A percentile compares a stretch with the other conserved stretches of the same genome.
phyloP scores from a whole-genome alignment of 257 asterid genomes.

The Solanum dulcamara region DNA sequence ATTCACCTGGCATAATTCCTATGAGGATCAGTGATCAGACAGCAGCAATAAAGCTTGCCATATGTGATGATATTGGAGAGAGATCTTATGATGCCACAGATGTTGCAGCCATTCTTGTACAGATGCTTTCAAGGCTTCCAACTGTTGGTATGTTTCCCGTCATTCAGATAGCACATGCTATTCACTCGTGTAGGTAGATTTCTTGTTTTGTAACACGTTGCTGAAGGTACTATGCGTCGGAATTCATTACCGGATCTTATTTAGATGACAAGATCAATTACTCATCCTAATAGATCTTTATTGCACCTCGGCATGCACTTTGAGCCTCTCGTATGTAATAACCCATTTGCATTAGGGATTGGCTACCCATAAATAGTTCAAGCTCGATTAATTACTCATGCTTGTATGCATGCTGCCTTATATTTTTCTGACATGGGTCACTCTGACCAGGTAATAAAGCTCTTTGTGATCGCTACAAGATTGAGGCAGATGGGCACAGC shows the following conservation, averaged over 20 bases:
- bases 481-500: conserved; percentile 44
- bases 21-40: conserved; percentile 91
- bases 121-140: conserved; percentile 68
- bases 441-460: conserved; percentile 39
- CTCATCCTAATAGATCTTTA: not conserved
- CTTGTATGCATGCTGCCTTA: not conserved
- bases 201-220: not conserved
- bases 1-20: conserved; percentile 92
- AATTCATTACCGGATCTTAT: not conserved
- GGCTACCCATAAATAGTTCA: not conserved
- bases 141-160: conserved; percentile 41
- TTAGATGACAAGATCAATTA: not conserved
- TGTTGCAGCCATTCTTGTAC: conserved; percentile 87
- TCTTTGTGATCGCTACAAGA: conserved; percentile 66
- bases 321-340: not conserved
- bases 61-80: conserved; percentile 96
- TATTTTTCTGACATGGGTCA: not conserved
- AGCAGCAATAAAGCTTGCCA: conserved; percentile 88
- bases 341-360: not conserved
- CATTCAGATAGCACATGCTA: not conserved
- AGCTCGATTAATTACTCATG: too few relatives aligned
- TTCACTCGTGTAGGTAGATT: not conserved
- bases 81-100: conserved; percentile 70
- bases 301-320: not conserved
- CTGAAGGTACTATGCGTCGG: not conserved